phyloP scores from a whole-genome alignment of 441 rosid genomes.

The Populus tomentosa region DNA sequence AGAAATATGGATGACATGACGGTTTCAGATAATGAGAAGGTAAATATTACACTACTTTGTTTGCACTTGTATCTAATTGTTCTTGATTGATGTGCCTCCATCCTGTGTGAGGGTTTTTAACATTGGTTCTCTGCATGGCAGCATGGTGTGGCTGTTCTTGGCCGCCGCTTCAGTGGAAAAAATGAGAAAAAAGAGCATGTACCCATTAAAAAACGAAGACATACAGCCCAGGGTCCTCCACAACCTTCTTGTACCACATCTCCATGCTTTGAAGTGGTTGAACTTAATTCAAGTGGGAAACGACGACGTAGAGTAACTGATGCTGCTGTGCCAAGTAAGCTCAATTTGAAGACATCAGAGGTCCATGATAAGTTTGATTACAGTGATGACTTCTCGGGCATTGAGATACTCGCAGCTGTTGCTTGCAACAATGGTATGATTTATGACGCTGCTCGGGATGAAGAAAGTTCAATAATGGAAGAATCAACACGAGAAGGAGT shows the following conservation, averaged over 20 bases:
- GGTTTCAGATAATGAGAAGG: conserved; percentile 50
- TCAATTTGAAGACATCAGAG: conserved; percentile 16
- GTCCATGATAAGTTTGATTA: conserved; percentile 17
- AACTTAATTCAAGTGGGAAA: conserved; percentile 11
- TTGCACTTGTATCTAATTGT: not conserved
- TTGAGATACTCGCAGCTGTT: conserved; percentile 52
- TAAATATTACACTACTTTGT: conserved; percentile 11
- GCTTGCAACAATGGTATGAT: conserved; percentile 34
- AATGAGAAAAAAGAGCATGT: conserved; percentile 38
- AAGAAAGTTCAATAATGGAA: conserved; percentile 13
- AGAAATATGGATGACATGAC: conserved; percentile 14
- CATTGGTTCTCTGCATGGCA: conserved; percentile 18
- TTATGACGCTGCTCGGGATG: conserved; percentile 11
- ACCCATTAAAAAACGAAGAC: conserved; percentile 51
- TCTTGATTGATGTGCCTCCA: not conserved
- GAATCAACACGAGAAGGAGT: conserved; percentile 18
- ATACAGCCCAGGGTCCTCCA: conserved; percentile 27
- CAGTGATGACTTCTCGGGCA: conserved; percentile 49
- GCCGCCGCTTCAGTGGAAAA: conserved; percentile 38
- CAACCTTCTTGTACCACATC: conserved; percentile 19
- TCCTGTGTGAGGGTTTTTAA: not conserved
- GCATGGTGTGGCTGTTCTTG: conserved; percentile 47
- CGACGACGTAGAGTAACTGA: conserved; percentile 3
- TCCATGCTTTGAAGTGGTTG: conserved; percentile 22
- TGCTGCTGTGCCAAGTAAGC: conserved; percentile 14